Conservation (phyloP, 2,329 filamentous ascomycete species). For the Ophiocordyceps camponoti-floridani region DNA sequence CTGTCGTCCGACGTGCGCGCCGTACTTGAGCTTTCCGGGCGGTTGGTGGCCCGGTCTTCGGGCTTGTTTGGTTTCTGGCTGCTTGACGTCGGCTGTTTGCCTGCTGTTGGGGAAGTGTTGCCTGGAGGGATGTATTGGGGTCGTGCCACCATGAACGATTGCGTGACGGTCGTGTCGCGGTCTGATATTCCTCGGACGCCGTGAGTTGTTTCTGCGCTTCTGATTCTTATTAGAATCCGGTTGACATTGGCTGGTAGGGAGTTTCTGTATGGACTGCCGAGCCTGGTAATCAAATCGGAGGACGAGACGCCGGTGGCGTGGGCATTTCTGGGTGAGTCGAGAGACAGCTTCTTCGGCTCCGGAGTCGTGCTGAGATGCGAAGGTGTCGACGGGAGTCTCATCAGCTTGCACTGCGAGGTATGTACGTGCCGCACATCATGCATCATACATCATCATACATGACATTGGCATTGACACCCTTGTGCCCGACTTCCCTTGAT, state of each 20-base stretch:
- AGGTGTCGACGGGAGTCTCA: slow-evolving; percentile 43
- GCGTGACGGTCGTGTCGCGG: slow-evolving; percentile 32
- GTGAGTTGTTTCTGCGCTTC: slow-evolving; percentile 8
- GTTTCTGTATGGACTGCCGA: slow-evolving; percentile 25
- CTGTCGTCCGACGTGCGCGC: slow-evolving; percentile 12
- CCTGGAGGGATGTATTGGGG: slow-evolving; percentile 38
- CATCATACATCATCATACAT: not conserved
- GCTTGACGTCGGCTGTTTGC: slow-evolving; percentile 28
- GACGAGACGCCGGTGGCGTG: slow-evolving; percentile 39
- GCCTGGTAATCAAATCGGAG: slow-evolving; percentile 23
- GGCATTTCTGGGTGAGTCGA: slow-evolving; percentile 34
- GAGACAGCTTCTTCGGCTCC: not conserved
- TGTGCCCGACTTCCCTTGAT: too few species aligned
- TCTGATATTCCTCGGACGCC: slow-evolving; percentile 38
- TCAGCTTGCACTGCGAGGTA: slow-evolving; percentile 40
- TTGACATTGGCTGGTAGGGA: slow-evolving; percentile 10
- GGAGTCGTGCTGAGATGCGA: not conserved
- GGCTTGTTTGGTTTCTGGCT: slow-evolving; percentile 37
- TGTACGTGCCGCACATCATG: not conserved
- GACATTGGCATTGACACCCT: not conserved
- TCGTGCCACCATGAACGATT: slow-evolving; percentile 29
- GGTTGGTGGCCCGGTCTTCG: slow-evolving; percentile 10
- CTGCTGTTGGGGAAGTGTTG: slow-evolving; percentile 13
- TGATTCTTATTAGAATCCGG: too few species aligned
- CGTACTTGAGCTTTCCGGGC: slow-evolving; percentile 8